A percentile compares a stretch with the other conserved stretches of the same genome.
Conservation (phyloP, 2,329 filamentous ascomycete species). For the Thelonectria rubi region DNA sequence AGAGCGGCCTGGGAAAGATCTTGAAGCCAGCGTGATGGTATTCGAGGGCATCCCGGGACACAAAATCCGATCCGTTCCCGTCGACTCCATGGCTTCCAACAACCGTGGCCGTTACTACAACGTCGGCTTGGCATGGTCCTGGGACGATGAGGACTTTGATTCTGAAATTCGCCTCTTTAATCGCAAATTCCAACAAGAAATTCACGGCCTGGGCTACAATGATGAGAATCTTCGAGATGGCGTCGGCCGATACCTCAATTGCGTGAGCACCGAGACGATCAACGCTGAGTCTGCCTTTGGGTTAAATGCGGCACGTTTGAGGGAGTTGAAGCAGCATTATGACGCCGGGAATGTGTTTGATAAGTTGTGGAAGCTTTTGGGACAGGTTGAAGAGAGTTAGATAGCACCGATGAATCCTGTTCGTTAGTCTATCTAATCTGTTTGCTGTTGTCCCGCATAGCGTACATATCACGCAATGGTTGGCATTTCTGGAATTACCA, state of each 20-base stretch:
- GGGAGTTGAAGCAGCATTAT: constrained; percentile 32
- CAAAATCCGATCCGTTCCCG: constrained; percentile 14
- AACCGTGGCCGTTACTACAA: constrained; percentile 35
- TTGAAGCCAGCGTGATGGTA: no score
- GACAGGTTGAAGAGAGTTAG: no score
- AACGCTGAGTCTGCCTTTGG: constrained; percentile 36
- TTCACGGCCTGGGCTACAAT: constrained; percentile 31
- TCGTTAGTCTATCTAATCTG: no score
- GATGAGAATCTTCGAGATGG: constrained; percentile 28
- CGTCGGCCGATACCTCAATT: constrained; percentile 35
- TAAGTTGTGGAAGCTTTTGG: background rate
- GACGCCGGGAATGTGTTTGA: constrained; percentile 36
- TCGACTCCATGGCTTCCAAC: constrained; percentile 35
- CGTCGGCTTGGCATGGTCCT: constrained; percentile 26
- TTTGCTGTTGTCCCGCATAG: no score
- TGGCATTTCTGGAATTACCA: no score
- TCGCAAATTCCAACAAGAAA: constrained; percentile 25
- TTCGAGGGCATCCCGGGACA: no score
- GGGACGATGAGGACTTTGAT: background rate
- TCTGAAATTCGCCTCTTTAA: constrained; percentile 32
- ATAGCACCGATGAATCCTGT: no score
- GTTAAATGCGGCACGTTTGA: constrained; percentile 29
- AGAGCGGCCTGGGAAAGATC: no score
- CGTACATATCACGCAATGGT: no score
- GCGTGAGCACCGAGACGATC: constrained; percentile 26